Conservation (phyloP, 164 flowering plant species). For the Stephania cephalantha region DNA sequence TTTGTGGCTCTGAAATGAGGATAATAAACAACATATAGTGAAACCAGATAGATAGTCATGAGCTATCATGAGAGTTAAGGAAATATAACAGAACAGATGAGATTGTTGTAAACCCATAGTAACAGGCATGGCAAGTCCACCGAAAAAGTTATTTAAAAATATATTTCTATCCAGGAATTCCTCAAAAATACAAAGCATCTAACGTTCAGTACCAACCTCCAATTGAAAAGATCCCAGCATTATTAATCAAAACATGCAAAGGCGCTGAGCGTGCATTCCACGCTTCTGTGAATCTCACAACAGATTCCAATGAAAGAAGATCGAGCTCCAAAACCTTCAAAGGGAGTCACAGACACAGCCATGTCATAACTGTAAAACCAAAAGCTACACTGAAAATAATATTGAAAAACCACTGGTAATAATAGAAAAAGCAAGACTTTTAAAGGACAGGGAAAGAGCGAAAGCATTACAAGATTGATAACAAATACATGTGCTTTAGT, state of each 20-base stretch:
- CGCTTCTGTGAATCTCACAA: slow-evolving; percentile 67
- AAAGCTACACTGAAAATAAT: slow-evolving; percentile 2
- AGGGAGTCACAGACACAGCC: slow-evolving; percentile 11
- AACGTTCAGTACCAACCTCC: slow-evolving; percentile 54
- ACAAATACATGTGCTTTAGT: neutral
- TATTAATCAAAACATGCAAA: slow-evolving; percentile 85
- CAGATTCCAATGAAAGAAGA: slow-evolving; percentile 90
- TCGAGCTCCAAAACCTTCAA: slow-evolving; percentile 85
- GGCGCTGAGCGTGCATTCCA: slow-evolving; percentile 86
- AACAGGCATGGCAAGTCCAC: neutral
- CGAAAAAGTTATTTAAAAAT: neutral
- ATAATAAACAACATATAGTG: slow-evolving; percentile 5
- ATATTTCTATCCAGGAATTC: neutral
- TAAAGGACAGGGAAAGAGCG: neutral
- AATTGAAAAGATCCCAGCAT: slow-evolving; percentile 89
- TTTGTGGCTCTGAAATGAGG: slow-evolving; percentile 59
- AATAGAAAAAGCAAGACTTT: neutral
- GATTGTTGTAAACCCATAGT: neutral
- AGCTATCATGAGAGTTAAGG: neutral
- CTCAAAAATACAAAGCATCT: slow-evolving; percentile 1
- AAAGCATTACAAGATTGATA: neutral
- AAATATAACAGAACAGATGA: neutral
- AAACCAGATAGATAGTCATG: neutral
- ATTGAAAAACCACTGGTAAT: neutral
- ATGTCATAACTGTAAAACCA: slow-evolving; percentile 15